These are phyloP conservation scores for Lichina pygmaea DNA, from an alignment of 495 filamentous ascomycete genomes.

Conservation along the genomic window DNA sequence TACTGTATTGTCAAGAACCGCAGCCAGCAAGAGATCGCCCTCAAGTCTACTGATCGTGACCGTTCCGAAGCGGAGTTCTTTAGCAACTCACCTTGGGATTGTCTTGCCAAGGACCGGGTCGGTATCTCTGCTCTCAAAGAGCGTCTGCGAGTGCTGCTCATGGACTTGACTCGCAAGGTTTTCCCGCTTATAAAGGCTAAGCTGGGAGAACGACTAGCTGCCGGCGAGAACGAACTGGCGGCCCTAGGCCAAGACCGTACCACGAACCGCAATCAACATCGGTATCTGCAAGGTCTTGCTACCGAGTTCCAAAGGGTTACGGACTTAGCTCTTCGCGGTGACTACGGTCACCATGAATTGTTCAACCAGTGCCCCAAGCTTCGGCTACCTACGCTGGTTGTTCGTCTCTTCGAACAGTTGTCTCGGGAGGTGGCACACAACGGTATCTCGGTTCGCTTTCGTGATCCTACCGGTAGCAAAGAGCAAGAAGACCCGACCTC, in stretches of 20 bases:
- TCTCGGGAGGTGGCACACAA: constrained; percentile 11
- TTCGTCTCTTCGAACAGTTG: constrained; percentile 17
- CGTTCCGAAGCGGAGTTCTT: constrained; percentile 15
- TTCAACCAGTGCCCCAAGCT: constrained; percentile 13
- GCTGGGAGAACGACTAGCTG: constrained; percentile 14
- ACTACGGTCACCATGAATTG: constrained; percentile 15
- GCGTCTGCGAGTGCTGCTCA: constrained; percentile 18
- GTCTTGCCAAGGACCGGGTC: constrained; percentile 16
- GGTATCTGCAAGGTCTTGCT: constrained; percentile 17
- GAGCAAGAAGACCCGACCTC: neutral
- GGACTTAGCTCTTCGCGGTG: constrained; percentile 13
- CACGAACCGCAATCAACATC: constrained; percentile 16
- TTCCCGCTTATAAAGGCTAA: constrained; percentile 24
- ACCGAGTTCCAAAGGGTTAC: constrained; percentile 17
- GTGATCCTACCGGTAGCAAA: neutral
- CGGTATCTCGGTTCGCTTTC: constrained; percentile 18
- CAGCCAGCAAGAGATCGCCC: constrained; percentile 15
- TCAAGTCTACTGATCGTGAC: constrained; percentile 8
- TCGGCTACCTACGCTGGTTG: constrained; percentile 19
- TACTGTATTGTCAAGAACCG: constrained; percentile 30
- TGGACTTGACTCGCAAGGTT: constrained; percentile 19
- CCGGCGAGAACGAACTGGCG: constrained; percentile 10
- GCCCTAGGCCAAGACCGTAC: constrained; percentile 19
- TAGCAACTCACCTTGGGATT: constrained; percentile 15
- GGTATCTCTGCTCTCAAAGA: constrained; percentile 21